phyloP scores from a whole-genome alignment of 768 basidiomycete species.

The Tricholomella constricta region DNA sequence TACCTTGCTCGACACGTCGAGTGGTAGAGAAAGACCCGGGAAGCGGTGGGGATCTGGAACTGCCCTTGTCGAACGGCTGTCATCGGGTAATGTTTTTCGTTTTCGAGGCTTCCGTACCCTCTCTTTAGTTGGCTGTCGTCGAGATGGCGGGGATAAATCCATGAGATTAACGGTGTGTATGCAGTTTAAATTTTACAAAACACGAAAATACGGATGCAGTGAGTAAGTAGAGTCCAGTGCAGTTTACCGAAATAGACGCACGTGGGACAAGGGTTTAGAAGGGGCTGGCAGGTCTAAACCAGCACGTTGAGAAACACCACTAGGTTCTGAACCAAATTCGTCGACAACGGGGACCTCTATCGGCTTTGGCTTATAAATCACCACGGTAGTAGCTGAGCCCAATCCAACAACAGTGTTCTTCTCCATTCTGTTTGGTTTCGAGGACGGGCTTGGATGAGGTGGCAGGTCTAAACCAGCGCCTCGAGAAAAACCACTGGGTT shows the following conservation, averaged over 20 bases:
- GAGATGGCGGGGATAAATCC: conserved; percentile 20
- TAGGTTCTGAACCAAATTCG: conserved; percentile 48
- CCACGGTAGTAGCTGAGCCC: conserved; percentile 77
- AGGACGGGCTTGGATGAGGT: conserved; percentile 6
- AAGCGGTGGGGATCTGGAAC: not conserved
- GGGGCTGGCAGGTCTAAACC: conserved; percentile 42
- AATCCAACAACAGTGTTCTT: conserved; percentile 39
- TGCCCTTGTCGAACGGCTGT: not conserved
- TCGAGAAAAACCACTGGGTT: conserved; percentile 24
- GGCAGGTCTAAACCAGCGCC: conserved; percentile 9
- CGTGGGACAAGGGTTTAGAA: conserved; percentile 74
- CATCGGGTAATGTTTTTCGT: conserved; percentile 26
- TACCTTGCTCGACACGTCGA: not conserved
- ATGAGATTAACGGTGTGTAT: conserved; percentile 18
- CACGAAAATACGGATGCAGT: conserved; percentile 28
- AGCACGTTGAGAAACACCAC: conserved; percentile 18
- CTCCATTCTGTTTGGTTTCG: conserved; percentile 19
- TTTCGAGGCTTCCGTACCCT: conserved; percentile 71
- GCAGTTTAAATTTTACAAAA: conserved; percentile 27
- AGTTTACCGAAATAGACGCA: conserved; percentile 79
- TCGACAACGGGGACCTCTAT: conserved; percentile 44
- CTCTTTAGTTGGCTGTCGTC: conserved; percentile 69
- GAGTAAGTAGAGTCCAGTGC: conserved; percentile 46
- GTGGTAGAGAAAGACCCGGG: not conserved
- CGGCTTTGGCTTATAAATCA: conserved; percentile 60